These are phyloP conservation scores for Fraxinus dipetala DNA, from an alignment of 305 asterid species.

Conservation along the genomic window DNA sequence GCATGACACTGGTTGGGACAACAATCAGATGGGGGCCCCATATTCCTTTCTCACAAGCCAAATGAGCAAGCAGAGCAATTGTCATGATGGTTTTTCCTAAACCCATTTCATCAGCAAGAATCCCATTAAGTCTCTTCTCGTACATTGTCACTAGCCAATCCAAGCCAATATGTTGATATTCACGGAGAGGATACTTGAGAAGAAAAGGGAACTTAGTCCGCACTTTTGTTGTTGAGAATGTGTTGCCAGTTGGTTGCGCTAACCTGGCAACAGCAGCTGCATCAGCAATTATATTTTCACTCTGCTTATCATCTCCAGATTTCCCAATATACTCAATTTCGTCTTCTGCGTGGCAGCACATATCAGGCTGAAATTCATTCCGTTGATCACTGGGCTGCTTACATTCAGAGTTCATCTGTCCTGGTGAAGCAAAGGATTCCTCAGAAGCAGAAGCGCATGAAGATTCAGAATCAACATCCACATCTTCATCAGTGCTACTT, in stretches of 20 bases:
- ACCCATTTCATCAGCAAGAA: slow-evolving; percentile 99
- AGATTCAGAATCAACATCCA: slow-evolving; percentile 44
- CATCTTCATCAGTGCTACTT: slow-evolving; percentile 42
- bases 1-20: slow-evolving; percentile 99
- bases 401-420: slow-evolving; percentile 35
- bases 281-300: slow-evolving; percentile 80
- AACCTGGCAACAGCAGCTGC: slow-evolving; percentile 99
- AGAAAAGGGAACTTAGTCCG: slow-evolving; percentile 96
- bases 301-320: slow-evolving; percentile 60
- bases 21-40: slow-evolving; percentile 99
- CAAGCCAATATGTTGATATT: slow-evolving; percentile 98
- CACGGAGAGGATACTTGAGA: slow-evolving; percentile 93
- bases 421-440: slow-evolving; percentile 47
- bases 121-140: slow-evolving; percentile 97
- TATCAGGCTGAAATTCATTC: slow-evolving; percentile 37
- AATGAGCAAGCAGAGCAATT: slow-evolving; percentile 94
- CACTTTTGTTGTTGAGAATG: slow-evolving; percentile 92
- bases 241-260: slow-evolving; percentile 99
- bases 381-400: slow-evolving; percentile 42
- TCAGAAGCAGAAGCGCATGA: slow-evolving; percentile 57
- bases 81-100: slow-evolving; percentile 99
- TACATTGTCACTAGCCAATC: slow-evolving; percentile 99
- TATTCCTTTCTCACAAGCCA: slow-evolving; percentile 93
- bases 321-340: slow-evolving; percentile 47
- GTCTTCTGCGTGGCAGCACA: slow-evolving; percentile 39